phyloP scores from a whole-genome alignment of 768 basidiomycete species.

The Pleurotus ostreatus region DNA sequence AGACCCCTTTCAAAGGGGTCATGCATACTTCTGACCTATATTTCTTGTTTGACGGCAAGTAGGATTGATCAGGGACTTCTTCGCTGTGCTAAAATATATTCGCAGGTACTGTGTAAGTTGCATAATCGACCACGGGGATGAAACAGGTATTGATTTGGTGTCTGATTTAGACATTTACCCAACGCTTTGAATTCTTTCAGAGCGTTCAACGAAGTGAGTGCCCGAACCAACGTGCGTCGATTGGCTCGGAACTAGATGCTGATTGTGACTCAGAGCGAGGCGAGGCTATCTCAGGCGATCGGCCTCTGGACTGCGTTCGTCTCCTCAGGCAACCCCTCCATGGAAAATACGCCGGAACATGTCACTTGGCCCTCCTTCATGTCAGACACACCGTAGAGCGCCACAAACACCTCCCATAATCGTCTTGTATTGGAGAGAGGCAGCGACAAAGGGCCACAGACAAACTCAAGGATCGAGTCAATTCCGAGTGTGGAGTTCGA shows the following conservation, averaged over 20 bases:
- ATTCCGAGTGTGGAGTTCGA: constrained; percentile 25
- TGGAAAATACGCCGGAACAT: constrained; percentile 16
- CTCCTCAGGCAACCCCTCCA: constrained; percentile 24
- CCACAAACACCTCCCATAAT: constrained; percentile 9
- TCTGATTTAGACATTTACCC: constrained; percentile 10
- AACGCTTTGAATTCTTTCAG: constrained; percentile 32
- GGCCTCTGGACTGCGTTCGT: constrained; percentile 42
- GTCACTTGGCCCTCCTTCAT: constrained; percentile 23
- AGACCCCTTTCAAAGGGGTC: constrained; percentile 31
- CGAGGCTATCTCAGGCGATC: constrained; percentile 30
- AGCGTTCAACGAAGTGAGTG: constrained; percentile 30
- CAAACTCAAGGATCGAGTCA: constrained; percentile 24
- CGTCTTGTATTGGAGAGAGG: constrained; percentile 26
- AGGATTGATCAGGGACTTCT: not conserved
- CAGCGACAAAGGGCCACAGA: constrained; percentile 12
- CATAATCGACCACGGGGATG: no score
- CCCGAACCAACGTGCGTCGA: not conserved
- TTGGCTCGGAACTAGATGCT: not conserved
- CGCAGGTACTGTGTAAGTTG: constrained; percentile 23
- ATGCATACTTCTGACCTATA: constrained; percentile 42
- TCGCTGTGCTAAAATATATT: not conserved
- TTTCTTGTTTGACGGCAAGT: constrained; percentile 36
- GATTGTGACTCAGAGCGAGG: constrained; percentile 27
- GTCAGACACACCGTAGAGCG: not conserved
- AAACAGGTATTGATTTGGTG: constrained; percentile 8